These are phyloP conservation scores for Groenewaldozyma tartarivorans DNA, from an alignment of 805 yeast genomes.

Conservation along the genomic window DNA sequence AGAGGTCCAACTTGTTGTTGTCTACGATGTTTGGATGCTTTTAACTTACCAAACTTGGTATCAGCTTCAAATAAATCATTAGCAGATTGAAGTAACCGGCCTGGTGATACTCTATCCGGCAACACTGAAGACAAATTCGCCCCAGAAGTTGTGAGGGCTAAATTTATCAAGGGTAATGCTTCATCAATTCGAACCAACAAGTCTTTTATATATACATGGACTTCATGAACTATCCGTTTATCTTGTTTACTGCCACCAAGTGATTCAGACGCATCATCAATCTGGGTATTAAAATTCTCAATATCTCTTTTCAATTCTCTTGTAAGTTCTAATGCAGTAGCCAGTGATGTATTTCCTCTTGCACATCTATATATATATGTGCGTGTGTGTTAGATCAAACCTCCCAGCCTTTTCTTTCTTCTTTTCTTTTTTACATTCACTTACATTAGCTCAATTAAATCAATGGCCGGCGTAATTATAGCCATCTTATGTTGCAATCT, in stretches of 20 bases:
- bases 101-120: constrained; percentile 51
- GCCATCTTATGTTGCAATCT: constrained; percentile 48
- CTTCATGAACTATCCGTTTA: constrained; percentile 38
- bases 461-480: constrained; percentile 58
- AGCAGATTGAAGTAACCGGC: constrained; percentile 55
- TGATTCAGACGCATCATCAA: constrained; percentile 31
- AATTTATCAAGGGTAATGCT: constrained; percentile 55
- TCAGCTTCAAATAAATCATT: constrained; percentile 35
- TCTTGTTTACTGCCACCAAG: constrained; percentile 29
- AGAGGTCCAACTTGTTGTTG: constrained; percentile 45
- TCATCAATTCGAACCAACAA: constrained; percentile 50
- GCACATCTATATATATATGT: constrained; percentile 18
- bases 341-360: constrained; percentile 29
- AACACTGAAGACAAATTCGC: constrained; percentile 44
- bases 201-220: constrained; percentile 9
- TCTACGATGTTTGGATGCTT: background rate
- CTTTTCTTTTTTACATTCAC: constrained; percentile 1
- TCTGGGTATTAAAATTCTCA: constrained; percentile 43
- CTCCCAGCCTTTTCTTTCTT: background rate
- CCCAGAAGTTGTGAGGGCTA: constrained; percentile 61
- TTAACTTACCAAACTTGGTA: constrained; percentile 17
- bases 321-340: constrained; percentile 45
- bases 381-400: background rate
- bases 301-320: constrained; percentile 48
- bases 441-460: constrained; percentile 50